Base-by-base conservation (phyloP, 306 rosid genomes). In the Hylodesmum podocarpum region DNA sequence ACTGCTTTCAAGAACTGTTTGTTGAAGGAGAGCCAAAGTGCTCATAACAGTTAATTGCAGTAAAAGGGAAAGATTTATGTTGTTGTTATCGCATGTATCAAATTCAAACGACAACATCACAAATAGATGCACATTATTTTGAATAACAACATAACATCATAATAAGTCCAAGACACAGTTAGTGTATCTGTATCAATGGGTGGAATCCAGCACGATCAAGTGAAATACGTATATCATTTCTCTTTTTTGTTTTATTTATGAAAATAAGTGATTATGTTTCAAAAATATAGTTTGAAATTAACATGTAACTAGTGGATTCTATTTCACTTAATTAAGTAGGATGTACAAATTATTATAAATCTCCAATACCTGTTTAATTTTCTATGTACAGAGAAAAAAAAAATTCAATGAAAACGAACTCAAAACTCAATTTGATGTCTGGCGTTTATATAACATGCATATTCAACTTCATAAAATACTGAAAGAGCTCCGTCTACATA, bases 1-100 rank as follows among this genome's bases (percentile, higher is more conserved):
- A 40, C 68, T 55, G 68, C 61, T 80, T 53, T 63, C 34, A 15
- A 64, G 5, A 72, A 80, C 44, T 73, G 80, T 80, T 80, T 53
- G 67, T 63, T 72, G 73, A 79, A 36, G 37, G 5, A 51, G 43
- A 24, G 53, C 16, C 51, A 74, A 55, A 70, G 65, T 57, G 84
- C 46, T 73, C 8, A 0, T 58, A 47, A 81, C 40, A 74, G 71
- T 74, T 53, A 8, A 53, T 31, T 54, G 44, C 66, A 80, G 63
- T 37, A 21, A 73, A 73, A 54, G 70, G 43, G 21, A 54, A 12
- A 22, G 19, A 27, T 53, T 79, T 37, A 13, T 65, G 27, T 55
- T 66, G 54, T 61, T 16, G 8, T 54, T 54, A 59, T 70, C 27
- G 43, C 68, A 39, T 54, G 73, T n/a, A 58, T 33, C 47, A 41